Base-by-base conservation (phyloP, 768 basidiomycete species). In the Collybiopsis confluens region DNA sequence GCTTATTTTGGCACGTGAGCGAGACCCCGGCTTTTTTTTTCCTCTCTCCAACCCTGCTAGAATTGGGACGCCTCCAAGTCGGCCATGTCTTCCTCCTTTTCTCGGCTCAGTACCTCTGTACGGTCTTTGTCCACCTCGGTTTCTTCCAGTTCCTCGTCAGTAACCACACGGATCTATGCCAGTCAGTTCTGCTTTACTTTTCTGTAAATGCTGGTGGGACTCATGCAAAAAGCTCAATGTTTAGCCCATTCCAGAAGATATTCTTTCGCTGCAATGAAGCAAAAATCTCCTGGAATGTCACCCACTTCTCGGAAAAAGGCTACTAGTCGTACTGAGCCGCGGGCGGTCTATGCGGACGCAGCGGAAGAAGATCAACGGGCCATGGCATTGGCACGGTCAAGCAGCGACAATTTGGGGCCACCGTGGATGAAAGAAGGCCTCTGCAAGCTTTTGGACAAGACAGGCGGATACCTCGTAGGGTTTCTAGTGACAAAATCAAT, bases 321-420 rank as follows among this genome's bases (percentile, higher is more conserved):
- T 36, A 16, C 28, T 24, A 43, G 20, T 11, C 50, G 50, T 27
- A 6, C 28, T 28, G 26, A n/a, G 6, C 16, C 50, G 23, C 50
- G 50, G 26, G 15, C 24, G 30, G 50, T 52, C 18, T 52, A 52
- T 43, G 50, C 40, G 45, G 52, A 53, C 18, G 42, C 42, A 45
- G 52, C 44, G 28, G 42, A 53, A 35, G 33, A 35, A 28, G 30
- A n/a, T n/a, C n/a, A n/a, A n/a, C n/a, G n/a, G n/a, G n/a, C n/a
- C n/a, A n/a, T n/a, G n/a, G n/a, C n/a, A n/a, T n/a, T n/a, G n/a
- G n/a, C n/a, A n/a, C n/a, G n/a, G n/a, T n/a, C n/a, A n/a, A n/a
- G n/a, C 24, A 41, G 44, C 41, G 40, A 52, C n/a, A 28, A 33
- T 6, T 23, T 43, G 20, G n/a, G 18, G 21, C 7, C 15, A 26